Evolutionary conservation across 352 stramenopile genomes (phyloP).

Genomic region (Pythium oligandrum): DNA sequence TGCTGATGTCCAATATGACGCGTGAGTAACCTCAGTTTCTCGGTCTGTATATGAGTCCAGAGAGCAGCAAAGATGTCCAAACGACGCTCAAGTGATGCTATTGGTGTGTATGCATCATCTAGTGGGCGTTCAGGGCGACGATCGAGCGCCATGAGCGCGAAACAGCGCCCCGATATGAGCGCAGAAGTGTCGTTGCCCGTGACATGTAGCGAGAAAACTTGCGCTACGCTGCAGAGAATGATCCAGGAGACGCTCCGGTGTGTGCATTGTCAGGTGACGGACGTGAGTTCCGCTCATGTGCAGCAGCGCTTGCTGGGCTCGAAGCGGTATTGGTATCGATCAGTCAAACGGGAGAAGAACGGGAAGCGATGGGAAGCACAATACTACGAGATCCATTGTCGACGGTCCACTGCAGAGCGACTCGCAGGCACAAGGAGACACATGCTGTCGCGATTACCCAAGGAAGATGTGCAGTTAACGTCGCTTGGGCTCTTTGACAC

Average conservation of each 20-base stretch:
- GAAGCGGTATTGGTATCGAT: conserved; percentile 63
- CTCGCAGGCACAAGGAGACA: conserved; percentile 25
- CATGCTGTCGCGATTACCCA: conserved; percentile 24
- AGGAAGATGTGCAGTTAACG: conserved; percentile 40
- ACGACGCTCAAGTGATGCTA: too few species aligned
- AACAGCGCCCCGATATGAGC: too few species aligned
- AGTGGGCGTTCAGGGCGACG: too few species aligned
- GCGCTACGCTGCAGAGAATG: background rate
- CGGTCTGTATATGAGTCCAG: too few species aligned
- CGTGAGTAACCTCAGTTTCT: too few species aligned
- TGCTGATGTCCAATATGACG: too few species aligned
- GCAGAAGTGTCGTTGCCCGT: too few species aligned
- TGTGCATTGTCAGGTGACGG: conserved; percentile 8
- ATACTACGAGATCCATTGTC: conserved; percentile 45
- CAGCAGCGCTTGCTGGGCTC: conserved; percentile 57
- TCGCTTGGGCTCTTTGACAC: conserved; percentile 57
- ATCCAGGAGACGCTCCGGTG: conserved; percentile 5
- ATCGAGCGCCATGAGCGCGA: too few species aligned
- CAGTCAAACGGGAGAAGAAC: conserved; percentile 62
- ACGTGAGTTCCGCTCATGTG: conserved; percentile 51
- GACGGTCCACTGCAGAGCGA: conserved; percentile 28
- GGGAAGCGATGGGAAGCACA: conserved; percentile 56
- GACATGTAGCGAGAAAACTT: too few species aligned
- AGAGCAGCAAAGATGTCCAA: too few species aligned
- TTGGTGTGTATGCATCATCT: too few species aligned